Percentiles rank a stretch among this genome's conserved stretches.
phyloP scores from a whole-genome alignment of 495 filamentous ascomycete genomes.

The Penicillium ochrochloron region DNA sequence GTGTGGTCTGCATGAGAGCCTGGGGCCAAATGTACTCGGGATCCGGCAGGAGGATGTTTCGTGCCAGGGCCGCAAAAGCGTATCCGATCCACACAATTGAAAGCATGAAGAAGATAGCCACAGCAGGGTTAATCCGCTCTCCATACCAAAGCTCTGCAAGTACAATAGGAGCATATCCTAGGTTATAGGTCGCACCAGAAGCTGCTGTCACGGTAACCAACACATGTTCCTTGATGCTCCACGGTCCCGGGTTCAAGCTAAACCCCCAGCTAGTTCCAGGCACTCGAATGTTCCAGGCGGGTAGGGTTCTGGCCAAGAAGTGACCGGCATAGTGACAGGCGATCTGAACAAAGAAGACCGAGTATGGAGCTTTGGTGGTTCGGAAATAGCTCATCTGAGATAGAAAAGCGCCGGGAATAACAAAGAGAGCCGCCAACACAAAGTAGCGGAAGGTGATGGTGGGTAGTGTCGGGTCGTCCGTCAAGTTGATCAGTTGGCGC shows the following conservation, averaged over 20 bases:
- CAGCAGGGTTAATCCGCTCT: conserved; percentile 50
- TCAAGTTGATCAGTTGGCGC: conserved; percentile 56
- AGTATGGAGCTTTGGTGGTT: conserved; percentile 59
- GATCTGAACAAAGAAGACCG: conserved; percentile 62
- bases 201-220: conserved; percentile 58
- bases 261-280: conserved; percentile 55
- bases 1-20: conserved; percentile 57
- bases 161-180: conserved; percentile 54
- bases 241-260: conserved; percentile 59
- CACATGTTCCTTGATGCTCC: conserved; percentile 63
- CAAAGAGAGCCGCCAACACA: conserved; percentile 55
- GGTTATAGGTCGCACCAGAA: conserved; percentile 57
- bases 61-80: conserved; percentile 57
- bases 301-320: conserved; percentile 55
- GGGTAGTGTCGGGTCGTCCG: conserved; percentile 55
- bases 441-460: conserved; percentile 63
- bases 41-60: conserved; percentile 59
- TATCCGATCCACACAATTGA: conserved; percentile 60
- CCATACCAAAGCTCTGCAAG: conserved; percentile 60
- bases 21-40: conserved; percentile 57
- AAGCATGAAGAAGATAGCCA: conserved; percentile 62
- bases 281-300: conserved; percentile 48
- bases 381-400: conserved; percentile 58
- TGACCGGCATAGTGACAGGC: conserved; percentile 59
- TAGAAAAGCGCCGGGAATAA: conserved; percentile 57